Conservation (phyloP, 1,284 basidiomycete genomes). For the Ganoderma multipileum region DNA sequence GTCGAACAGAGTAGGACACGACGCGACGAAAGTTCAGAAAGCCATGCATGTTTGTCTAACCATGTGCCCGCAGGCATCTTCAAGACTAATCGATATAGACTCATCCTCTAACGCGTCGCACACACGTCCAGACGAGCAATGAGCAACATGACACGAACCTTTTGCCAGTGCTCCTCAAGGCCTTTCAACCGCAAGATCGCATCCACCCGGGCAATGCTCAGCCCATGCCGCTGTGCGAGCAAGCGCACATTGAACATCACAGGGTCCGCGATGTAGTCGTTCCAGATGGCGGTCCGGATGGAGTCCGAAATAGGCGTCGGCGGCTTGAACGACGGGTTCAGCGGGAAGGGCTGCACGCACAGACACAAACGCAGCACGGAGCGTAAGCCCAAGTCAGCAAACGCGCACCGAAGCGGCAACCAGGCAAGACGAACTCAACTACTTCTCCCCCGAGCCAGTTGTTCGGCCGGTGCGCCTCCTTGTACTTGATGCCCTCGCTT, state of each 20-base stretch:
- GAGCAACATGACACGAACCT: slow-evolving; percentile 56
- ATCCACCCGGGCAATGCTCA: slow-evolving; percentile 79
- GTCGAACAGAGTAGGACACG: slow-evolving; percentile 24
- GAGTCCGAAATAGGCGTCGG: slow-evolving; percentile 75
- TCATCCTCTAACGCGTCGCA: slow-evolving; percentile 57
- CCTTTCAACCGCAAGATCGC: slow-evolving; percentile 84
- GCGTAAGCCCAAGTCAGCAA: no score
- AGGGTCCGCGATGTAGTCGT: slow-evolving; percentile 63
- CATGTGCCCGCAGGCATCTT: slow-evolving; percentile 65
- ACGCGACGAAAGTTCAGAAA: slow-evolving; percentile 48
- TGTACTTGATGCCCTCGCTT: slow-evolving; percentile 45
- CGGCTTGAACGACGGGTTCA: slow-evolving; percentile 83
- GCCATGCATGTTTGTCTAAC: slow-evolving; percentile 60
- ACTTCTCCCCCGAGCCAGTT: slow-evolving; percentile 65
- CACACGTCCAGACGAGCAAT: slow-evolving; percentile 22
- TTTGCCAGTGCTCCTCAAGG: slow-evolving; percentile 70
- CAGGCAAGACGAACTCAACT: slow-evolving; percentile 52
- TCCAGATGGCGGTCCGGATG: slow-evolving; percentile 61
- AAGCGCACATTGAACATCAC: slow-evolving; percentile 61
- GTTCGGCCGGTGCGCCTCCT: slow-evolving; percentile 48
- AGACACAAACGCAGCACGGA: no score
- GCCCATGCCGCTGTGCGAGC: slow-evolving; percentile 63
- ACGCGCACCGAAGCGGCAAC: background rate
- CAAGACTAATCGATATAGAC: slow-evolving; percentile 85
- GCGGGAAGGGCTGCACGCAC: slow-evolving; percentile 73